Percentiles rank a stretch among this genome's conserved stretches.
Evolutionary conservation across 2,329 filamentous ascomycete species (phyloP).

Genomic region (Xylariaceae sp.): DNA sequence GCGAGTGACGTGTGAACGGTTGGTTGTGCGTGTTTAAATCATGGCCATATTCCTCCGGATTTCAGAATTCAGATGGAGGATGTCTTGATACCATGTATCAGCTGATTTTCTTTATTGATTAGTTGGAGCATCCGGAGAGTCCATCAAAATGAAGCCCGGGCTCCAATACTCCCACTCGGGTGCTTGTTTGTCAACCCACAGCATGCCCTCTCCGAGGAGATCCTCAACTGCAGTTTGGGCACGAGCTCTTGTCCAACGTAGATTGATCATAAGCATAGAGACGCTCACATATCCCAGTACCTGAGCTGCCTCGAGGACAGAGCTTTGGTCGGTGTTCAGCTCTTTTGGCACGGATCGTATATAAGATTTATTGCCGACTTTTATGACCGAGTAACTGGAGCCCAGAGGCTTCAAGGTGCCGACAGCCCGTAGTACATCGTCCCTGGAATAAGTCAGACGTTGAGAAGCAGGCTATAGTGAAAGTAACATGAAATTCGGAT

Average conservation of each 20-base stretch:
- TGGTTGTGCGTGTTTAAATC: too few relatives aligned
- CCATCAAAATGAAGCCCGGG: constrained; percentile 61
- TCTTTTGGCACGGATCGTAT: constrained; percentile 93
- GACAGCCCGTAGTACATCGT: constrained; percentile 88
- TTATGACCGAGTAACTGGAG: constrained; percentile 79
- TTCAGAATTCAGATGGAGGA: too few relatives aligned
- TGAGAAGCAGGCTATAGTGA: not conserved
- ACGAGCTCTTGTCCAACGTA: constrained; percentile 79
- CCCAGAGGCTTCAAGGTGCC: constrained; percentile 82
- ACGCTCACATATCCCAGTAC: constrained; percentile 86
- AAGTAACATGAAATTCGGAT: not conserved
- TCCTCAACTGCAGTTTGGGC: constrained; percentile 91
- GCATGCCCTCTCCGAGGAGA: constrained; percentile 78
- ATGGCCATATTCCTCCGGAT: too few relatives aligned
- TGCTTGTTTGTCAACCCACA: constrained; percentile 88
- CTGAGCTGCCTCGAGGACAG: constrained; percentile 86
- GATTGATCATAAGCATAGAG: constrained; percentile 81
- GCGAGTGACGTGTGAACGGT: too few relatives aligned
- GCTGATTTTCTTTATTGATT: constrained; percentile 18
- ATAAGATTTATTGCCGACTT: constrained; percentile 78
- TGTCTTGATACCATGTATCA: not conserved
- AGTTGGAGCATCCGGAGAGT: constrained; percentile 17
- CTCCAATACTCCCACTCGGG: constrained; percentile 94
- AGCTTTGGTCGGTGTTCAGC: constrained; percentile 89
- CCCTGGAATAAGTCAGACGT: constrained; percentile 41